Percentiles rank a stretch among this genome's conserved stretches.
Conservation (phyloP, 768 basidiomycete genomes). For the Suillus spraguei region DNA sequence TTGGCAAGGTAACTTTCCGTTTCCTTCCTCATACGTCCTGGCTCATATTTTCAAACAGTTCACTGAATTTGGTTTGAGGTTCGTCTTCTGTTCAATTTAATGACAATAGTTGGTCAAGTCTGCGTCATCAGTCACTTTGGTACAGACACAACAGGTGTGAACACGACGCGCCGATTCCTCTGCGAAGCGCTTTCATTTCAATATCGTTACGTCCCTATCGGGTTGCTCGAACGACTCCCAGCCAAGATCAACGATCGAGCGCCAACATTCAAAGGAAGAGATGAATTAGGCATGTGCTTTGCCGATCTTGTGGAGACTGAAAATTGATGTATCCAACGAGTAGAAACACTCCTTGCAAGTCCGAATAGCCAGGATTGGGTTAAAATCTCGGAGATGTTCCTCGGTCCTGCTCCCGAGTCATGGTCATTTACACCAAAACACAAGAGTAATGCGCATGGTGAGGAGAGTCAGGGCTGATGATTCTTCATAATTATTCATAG, state of each 20-base stretch:
- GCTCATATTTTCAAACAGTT: conserved; percentile 48
- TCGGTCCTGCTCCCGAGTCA: conserved; percentile 81
- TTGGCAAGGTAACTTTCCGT: conserved; percentile 60
- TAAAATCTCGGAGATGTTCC: conserved; percentile 92
- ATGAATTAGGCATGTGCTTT: conserved; percentile 74
- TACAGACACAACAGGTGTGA: conserved; percentile 86
- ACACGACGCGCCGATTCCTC: conserved; percentile 89
- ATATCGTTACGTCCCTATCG: conserved; percentile 94
- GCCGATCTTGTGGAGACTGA: neutral
- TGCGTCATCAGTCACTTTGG: conserved; percentile 67
- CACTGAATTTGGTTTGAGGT: conserved; percentile 85
- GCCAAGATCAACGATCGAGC: conserved; percentile 88
- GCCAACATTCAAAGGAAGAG: conserved; percentile 83
- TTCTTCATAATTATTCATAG: neutral
- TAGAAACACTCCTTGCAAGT: conserved; percentile 86
- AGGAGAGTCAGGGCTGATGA: conserved; percentile 58
- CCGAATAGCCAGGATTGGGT: conserved; percentile 86
- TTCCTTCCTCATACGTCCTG: neutral
- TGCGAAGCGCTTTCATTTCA: conserved; percentile 97
- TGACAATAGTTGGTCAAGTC: conserved; percentile 9
- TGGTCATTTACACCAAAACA: conserved; percentile 94
- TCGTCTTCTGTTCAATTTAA: neutral
- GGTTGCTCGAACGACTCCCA: conserved; percentile 83
- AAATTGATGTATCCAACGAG: conserved; percentile 8
- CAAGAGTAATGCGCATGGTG: conserved; percentile 80